These are phyloP conservation scores for Syzygium syzygioides DNA, from an alignment of 441 rosid genomes.

Conservation along the genomic window DNA sequence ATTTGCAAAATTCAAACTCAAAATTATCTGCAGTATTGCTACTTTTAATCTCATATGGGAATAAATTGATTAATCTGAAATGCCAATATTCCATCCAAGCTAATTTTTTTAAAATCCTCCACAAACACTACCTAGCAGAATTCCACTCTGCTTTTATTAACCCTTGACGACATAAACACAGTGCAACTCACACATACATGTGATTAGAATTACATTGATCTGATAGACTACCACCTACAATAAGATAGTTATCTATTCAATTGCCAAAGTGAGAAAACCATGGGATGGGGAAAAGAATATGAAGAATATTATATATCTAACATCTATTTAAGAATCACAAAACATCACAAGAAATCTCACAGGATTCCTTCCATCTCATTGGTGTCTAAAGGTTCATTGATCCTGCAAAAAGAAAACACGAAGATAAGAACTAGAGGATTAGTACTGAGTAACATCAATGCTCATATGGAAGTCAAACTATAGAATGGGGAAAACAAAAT, in stretches of 20 bases:
- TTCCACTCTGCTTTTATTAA: neutral
- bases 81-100: neutral
- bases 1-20: no score
- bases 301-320: neutral
- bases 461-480: neutral
- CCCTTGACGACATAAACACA: neutral
- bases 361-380: conserved; percentile 63
- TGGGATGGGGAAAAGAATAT: neutral
- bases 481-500: neutral
- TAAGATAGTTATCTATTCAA: neutral
- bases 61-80: neutral
- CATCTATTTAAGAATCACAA: neutral
- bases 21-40: neutral
- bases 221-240: neutral
- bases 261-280: neutral
- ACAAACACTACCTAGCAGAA: neutral
- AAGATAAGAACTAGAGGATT: neutral
- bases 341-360: conserved; percentile 29
- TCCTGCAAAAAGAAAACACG: conserved; percentile 39
- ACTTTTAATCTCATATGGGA: neutral
- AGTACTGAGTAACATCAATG: neutral
- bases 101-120: neutral
- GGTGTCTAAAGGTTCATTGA: conserved; percentile 72
- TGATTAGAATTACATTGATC: neutral
- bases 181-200: neutral